These are phyloP conservation scores for Leucoagaricus sp. DNA, from an alignment of 1,284 basidiomycete genomes.

Conservation along the genomic window DNA sequence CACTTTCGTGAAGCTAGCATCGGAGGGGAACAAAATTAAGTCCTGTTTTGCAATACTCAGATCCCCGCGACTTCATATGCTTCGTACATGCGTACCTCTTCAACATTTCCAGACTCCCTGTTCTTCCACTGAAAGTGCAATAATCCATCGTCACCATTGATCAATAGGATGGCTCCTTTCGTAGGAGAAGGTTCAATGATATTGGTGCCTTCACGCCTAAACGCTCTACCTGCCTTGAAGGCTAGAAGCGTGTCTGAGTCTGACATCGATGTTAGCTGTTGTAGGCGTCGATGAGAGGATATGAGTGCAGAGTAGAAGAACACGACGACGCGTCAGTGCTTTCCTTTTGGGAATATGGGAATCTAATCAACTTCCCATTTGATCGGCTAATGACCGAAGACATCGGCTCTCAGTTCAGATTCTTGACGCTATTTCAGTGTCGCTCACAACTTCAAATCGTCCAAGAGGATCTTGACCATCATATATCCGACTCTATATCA, in stretches of 20 bases:
- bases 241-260: constrained; percentile 57
- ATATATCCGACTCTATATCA: no score
- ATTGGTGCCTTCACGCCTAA: constrained; percentile 64
- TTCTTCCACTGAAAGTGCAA: constrained; percentile 81
- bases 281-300: not conserved
- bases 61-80: not conserved
- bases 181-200: constrained; percentile 63
- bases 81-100: constrained; percentile 50
- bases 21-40: constrained; percentile 75
- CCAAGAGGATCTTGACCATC: no score
- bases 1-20: constrained; percentile 76
- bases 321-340: constrained; percentile 48
- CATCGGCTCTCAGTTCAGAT: no score
- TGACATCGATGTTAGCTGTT: constrained; percentile 17
- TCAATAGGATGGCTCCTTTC: constrained; percentile 72
- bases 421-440: no score
- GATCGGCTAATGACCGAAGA: no score
- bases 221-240: constrained; percentile 81
- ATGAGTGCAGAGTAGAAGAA: constrained; percentile 9
- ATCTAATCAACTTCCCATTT: constrained; percentile 30
- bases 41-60: constrained; percentile 44
- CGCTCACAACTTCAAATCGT: no score
- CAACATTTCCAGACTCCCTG: constrained; percentile 54
- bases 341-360: constrained; percentile 18
- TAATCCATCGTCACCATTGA: constrained; percentile 69